Conservation (phyloP, 2,329 filamentous ascomycete genomes). For the Microcyclospora tardicrescens region DNA sequence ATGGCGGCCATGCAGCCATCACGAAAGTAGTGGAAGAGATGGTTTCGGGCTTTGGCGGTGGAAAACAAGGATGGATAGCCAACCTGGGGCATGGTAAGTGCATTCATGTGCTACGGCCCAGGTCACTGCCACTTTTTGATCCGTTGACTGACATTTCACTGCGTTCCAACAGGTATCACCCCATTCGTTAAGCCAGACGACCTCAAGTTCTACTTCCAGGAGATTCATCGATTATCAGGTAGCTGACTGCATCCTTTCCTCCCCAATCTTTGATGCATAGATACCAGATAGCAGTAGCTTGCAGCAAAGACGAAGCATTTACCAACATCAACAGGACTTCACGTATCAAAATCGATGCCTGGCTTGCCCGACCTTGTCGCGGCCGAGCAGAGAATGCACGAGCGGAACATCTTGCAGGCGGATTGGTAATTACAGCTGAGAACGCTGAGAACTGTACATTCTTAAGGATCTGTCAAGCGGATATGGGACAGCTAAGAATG, state of each 20-base stretch:
- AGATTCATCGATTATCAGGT: conserved; percentile 52
- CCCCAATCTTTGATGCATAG: conserved; percentile 2
- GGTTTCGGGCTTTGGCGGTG: conserved; percentile 71
- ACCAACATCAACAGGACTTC: conserved; percentile 20
- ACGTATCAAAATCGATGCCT: conserved; percentile 13
- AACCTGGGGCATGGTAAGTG: conserved; percentile 83
- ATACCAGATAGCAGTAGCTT: conserved; percentile 1
- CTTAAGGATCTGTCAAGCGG: no score
- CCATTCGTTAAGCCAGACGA: conserved; percentile 90
- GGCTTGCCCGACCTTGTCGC: conserved; percentile 9
- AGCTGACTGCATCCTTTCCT: conserved; percentile 18
- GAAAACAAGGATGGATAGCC: conserved; percentile 88
- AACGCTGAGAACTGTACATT: no score
- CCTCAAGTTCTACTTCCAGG: conserved; percentile 84
- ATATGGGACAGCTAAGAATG: no score
- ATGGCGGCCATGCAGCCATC: conserved; percentile 71
- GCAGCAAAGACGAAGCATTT: conserved; percentile 4
- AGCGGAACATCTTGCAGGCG: conserved; percentile 21
- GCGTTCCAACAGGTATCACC: conserved; percentile 56
- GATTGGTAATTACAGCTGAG: conserved; percentile 17
- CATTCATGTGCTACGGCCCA: not conserved
- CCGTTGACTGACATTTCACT: not conserved
- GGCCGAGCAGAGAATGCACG: conserved; percentile 23
- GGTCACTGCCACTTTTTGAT: not conserved
- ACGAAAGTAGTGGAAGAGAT: conserved; percentile 72